Evolutionary conservation across 2,329 filamentous ascomycete genomes (phyloP).

Genomic region (Alternaria ethzedia): DNA sequence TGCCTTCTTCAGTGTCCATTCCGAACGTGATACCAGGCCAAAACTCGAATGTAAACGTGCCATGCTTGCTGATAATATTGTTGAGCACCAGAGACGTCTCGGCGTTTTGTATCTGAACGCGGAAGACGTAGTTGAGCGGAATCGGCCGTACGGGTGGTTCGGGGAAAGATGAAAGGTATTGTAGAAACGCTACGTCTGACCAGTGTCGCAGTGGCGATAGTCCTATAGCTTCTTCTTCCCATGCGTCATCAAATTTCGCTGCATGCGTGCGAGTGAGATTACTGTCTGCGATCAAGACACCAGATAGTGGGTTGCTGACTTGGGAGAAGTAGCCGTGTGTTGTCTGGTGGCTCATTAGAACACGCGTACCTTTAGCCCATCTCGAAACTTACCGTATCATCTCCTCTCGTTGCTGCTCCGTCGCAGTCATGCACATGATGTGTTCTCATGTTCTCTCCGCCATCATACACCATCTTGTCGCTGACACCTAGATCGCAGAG

Average conservation of each 20-base stretch:
- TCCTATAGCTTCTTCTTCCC: background rate
- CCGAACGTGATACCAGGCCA: constrained; percentile 7
- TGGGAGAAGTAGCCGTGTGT: background rate
- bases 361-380: accelerated
- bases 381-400: background rate
- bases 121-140: constrained; percentile 6
- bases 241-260: background rate
- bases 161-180: background rate
- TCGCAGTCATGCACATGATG: background rate
- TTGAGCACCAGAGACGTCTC: background rate
- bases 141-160: background rate
- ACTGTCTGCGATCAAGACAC: background rate
- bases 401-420: background rate
- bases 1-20: constrained; percentile 14
- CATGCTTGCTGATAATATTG: background rate
- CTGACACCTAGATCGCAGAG: background rate
- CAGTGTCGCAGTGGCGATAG: constrained; percentile 10
- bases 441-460: background rate
- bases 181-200: constrained; percentile 21
- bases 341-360: background rate
- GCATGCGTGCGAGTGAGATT: background rate
- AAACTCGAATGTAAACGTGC: background rate
- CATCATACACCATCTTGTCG: background rate
- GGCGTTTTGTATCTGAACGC: constrained; percentile 3
- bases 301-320: background rate